A percentile compares a stretch with the other conserved stretches of the same genome.
phyloP scores from a whole-genome alignment of 768 basidiomycete species.

The Mycena latifolia region DNA sequence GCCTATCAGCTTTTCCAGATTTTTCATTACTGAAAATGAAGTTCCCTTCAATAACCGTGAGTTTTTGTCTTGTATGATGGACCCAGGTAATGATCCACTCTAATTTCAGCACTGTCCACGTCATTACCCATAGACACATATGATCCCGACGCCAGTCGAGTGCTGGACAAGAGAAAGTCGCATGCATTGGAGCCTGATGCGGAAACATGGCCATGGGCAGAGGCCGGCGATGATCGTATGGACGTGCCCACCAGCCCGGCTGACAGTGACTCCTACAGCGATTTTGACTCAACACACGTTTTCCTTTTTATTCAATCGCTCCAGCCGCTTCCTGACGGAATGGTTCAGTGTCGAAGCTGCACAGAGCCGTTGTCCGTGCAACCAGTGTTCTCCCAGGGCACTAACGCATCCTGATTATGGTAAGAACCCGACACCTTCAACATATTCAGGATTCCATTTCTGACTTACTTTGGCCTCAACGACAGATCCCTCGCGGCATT shows the following conservation, averaged over 20 bases:
- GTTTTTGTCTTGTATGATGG: too few species aligned
- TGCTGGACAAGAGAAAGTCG: too few species aligned
- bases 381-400: constrained; percentile 4
- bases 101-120: background rate
- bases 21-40: background rate
- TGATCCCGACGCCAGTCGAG: too few species aligned
- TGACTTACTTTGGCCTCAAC: background rate
- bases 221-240: background rate
- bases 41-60: background rate
- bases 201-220: background rate
- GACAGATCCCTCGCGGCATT: constrained; percentile 6
- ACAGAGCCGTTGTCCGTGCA: constrained; percentile 22
- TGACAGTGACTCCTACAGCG: background rate
- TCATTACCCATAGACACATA: background rate
- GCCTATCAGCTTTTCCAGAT: background rate
- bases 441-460: background rate
- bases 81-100: background rate
- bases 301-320: background rate
- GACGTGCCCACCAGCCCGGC: background rate
- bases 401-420: constrained; percentile 1
- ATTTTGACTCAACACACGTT: background rate
- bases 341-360: background rate
- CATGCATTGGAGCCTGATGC: too few species aligned
- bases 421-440: background rate
- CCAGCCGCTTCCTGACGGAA: background rate